A percentile compares a stretch with the other conserved stretches of the same genome.
Conservation (phyloP, 495 filamentous ascomycete species). For the Terfezia boudieri region DNA sequence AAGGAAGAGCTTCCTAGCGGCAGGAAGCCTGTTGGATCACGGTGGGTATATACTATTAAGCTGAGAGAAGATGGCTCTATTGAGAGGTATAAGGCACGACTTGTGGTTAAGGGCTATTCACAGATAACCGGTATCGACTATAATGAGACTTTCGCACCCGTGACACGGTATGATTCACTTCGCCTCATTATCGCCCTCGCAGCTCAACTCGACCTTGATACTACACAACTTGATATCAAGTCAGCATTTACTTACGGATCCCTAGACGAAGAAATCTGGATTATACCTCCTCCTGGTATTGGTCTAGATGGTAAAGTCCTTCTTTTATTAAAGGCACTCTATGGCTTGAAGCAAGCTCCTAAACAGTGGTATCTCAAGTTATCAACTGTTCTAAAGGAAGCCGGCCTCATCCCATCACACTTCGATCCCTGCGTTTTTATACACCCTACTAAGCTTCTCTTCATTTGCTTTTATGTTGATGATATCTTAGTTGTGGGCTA, state of each 20-base stretch:
- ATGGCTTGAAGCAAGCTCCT: too few relatives aligned
- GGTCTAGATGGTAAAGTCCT: too few relatives aligned
- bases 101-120: slow-evolving; percentile 11
- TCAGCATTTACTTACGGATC: neutral
- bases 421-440: too few relatives aligned
- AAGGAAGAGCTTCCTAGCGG: neutral
- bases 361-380: too few relatives aligned
- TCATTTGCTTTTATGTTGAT: too few relatives aligned
- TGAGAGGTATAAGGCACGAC: slow-evolving; percentile 9
- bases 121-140: slow-evolving; percentile 15
- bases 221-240: slow-evolving; percentile 3
- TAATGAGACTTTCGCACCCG: slow-evolving; percentile 12
- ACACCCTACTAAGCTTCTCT: too few relatives aligned
- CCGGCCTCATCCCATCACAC: too few relatives aligned
- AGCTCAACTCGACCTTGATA: neutral
- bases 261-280: too few relatives aligned
- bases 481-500: too few relatives aligned
- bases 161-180: neutral
- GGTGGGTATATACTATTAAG: slow-evolving; percentile 14
- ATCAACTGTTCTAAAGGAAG: too few relatives aligned
- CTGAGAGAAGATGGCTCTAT: neutral
- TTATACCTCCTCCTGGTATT: too few relatives aligned
- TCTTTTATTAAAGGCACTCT: too few relatives aligned
- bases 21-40: slow-evolving; percentile 2
- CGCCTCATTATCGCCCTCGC: slow-evolving; percentile 4